Percentiles rank a stretch among this genome's conserved stretches.
These are phyloP conservation scores for Cyclotella sp. DNA, from an alignment of 108 stramenopile species.

Conservation along the genomic window DNA sequence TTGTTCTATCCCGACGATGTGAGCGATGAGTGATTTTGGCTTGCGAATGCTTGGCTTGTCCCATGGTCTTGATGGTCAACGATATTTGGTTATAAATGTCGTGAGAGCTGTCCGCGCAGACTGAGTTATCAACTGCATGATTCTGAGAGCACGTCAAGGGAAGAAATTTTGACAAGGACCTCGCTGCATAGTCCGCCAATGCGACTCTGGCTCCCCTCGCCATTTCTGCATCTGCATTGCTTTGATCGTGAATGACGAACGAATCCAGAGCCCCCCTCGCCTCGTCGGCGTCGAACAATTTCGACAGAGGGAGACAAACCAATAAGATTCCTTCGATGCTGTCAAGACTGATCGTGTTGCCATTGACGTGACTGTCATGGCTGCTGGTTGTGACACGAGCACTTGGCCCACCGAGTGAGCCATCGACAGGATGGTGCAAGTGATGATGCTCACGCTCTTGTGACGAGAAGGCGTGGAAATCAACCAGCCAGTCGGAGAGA, in stretches of 20 bases:
- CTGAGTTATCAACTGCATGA: too few species aligned
- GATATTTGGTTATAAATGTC: background rate
- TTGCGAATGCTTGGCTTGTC: constrained; percentile 33
- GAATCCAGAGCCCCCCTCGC: background rate
- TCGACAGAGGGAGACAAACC: constrained; percentile 14
- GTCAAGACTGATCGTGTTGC: background rate
- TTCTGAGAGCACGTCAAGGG: background rate
- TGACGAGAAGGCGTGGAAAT: constrained; percentile 23
- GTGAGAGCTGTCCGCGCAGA: background rate
- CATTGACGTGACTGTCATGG: background rate
- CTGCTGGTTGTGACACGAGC: background rate
- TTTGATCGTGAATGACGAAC: background rate
- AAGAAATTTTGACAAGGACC: background rate
- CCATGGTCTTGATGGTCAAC: constrained; percentile 46
- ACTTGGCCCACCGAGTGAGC: background rate
- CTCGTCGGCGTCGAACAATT: constrained; percentile 9
- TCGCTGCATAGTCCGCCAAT: constrained; percentile 30
- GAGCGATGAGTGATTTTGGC: background rate
- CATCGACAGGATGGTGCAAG: background rate
- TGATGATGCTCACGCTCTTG: constrained; percentile 1
- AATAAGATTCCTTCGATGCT: constrained; percentile 17
- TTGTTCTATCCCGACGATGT: constrained; percentile 1
- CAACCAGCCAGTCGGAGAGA: constrained; percentile 14
- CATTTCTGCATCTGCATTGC: background rate
- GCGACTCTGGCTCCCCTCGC: constrained; percentile 32